Evolutionary conservation across 140 eudicot species (phyloP).

Genomic region (Ambrosia hybrid): DNA sequence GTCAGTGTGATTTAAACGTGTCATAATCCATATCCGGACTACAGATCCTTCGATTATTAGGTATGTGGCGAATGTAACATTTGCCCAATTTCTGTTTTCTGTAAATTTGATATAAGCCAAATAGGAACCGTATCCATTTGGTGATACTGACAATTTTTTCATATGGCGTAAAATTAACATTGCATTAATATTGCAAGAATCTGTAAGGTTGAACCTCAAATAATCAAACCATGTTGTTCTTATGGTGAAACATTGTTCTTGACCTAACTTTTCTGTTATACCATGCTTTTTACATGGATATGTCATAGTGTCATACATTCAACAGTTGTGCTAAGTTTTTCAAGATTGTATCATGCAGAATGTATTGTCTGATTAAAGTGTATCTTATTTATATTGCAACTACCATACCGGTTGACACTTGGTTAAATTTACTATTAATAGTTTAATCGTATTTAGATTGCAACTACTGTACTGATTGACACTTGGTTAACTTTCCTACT

Average conservation of each 20-base stretch:
- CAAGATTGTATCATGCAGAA: slow-evolving; percentile 7
- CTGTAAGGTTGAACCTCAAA: slow-evolving; percentile 1
- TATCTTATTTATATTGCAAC: too few relatives aligned
- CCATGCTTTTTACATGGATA: slow-evolving; percentile 11
- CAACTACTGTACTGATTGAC: too few relatives aligned
- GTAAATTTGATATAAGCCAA: neutral
- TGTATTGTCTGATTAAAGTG: neutral
- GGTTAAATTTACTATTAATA: too few relatives aligned
- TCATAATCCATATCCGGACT: neutral
- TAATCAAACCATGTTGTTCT: slow-evolving; percentile 8
- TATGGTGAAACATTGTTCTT: slow-evolving; percentile 8
- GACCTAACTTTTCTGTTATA: neutral
- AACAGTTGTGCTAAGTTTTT: neutral
- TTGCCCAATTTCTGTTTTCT: neutral
- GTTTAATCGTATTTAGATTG: too few relatives aligned
- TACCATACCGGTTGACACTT: too few relatives aligned
- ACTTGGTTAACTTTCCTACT: neutral
- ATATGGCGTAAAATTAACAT: neutral
- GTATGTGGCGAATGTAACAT: neutral
- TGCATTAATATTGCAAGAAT: neutral
- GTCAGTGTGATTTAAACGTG: neutral
- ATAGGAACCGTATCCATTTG: neutral
- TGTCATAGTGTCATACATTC: slow-evolving; percentile 12
- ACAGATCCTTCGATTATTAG: neutral
- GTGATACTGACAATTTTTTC: too few relatives aligned